These are phyloP conservation scores for Phytophthora citricola DNA, from an alignment of 352 stramenopile species.

Conservation along the genomic window DNA sequence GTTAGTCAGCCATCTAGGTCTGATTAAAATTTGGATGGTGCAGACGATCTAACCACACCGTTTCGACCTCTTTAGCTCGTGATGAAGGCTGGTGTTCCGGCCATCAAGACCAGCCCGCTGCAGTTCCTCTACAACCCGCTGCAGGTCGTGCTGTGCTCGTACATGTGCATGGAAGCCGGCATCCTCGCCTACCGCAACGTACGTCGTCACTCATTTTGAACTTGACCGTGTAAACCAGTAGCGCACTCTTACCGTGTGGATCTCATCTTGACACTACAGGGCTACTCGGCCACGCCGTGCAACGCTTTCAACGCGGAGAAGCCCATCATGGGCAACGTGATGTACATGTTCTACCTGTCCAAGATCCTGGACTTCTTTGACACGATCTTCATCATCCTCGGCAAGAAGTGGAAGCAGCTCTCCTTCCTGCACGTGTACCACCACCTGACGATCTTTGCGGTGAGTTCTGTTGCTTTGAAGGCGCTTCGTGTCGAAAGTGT, in stretches of 20 bases:
- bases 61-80: conserved; percentile 31
- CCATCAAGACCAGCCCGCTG: conserved; percentile 79
- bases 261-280: conserved; percentile 21
- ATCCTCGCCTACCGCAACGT: conserved; percentile 93
- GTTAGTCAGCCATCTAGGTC: conserved; percentile 21
- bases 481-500: not conserved
- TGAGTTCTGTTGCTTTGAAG: conserved; percentile 19
- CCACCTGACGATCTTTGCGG: conserved; percentile 96
- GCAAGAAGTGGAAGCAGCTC: conserved; percentile 98
- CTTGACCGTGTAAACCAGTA: not conserved
- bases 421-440: conserved; percentile 99
- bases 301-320: conserved; percentile 90
- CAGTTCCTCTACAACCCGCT: conserved; percentile 98
- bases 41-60: conserved; percentile 7
- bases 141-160: conserved; percentile 96
- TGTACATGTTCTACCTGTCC: conserved; percentile 99
- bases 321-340: conserved; percentile 93
- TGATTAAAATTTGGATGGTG: conserved; percentile 28
- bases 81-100: conserved; percentile 81
- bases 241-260: not conserved
- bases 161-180: conserved; percentile 96
- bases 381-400: conserved; percentile 98
- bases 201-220: conserved; percentile 20
- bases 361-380: conserved; percentile 95
- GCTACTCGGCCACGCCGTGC: conserved; percentile 94